Base-by-base conservation (phyloP, 2,329 filamentous ascomycete genomes). In the Lasiodiplodia citricola region DNA sequence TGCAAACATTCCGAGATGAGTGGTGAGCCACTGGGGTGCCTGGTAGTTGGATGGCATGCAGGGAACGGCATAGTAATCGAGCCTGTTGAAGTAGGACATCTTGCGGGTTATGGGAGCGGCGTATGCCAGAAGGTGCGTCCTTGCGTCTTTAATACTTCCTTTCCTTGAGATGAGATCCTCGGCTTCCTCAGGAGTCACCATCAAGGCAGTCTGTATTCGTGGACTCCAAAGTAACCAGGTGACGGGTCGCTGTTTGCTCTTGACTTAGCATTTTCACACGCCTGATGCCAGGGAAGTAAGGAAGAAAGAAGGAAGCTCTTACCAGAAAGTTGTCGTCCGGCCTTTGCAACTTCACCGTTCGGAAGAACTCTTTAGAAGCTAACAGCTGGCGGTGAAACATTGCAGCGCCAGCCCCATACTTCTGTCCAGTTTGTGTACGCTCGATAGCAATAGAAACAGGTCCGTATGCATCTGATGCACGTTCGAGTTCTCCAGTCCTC, bases 111-210 rank as follows among this genome's bases (percentile, higher is more conserved):
- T 82, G 0, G 90, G 87, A 0, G 89, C 85, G 0, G 88, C 82
- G 69, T 91, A 92, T 0, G 82, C 77, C 0, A 91, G 71, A 0
- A 91, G 77, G 66, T 86, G 81, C 0, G 83, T 82, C 0, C 18
- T 2, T 3, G 73, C 37, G 1, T 44, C 31, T 7, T 47, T 21
- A 0, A 47, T 13, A 0, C 51, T n/a, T 4, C n/a, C 31, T 8
- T 90, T 70, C 0, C 81, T 70, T 0, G 82, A 81, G 3, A 92
- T 80, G 0, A 91, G 70, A 0, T 73, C 57, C 67, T 92, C 87
- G 0, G 85, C 88, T 74, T 92, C 90, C 71, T 92, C 89, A 0
- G 88, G 86, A 35, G 87, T 88, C 2, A 92, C 73, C 1, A 92
- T 75, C 0, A 92, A 70, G 0, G 84, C 89, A 0, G 81, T 84